These are phyloP conservation scores for Nitzschia sp. DNA, from an alignment of 108 stramenopile species.

Conservation along the genomic window DNA sequence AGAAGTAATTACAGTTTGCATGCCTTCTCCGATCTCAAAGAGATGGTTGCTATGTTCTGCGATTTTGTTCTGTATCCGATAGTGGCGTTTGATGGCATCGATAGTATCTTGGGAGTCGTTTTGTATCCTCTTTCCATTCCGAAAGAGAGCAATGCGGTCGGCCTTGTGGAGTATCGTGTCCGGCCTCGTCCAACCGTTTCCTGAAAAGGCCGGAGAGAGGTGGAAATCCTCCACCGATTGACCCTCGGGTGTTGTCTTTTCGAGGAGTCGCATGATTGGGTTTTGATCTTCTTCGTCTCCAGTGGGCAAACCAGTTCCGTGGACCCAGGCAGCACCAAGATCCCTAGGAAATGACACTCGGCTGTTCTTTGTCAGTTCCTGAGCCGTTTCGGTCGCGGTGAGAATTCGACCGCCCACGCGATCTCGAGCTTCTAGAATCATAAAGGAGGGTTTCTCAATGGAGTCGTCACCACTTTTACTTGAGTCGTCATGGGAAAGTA, in stretches of 20 bases:
- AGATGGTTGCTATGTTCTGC: constrained; percentile 13
- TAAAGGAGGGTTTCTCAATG: neutral
- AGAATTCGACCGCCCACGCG: constrained; percentile 56
- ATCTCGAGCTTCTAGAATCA: constrained; percentile 54
- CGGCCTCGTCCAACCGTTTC: constrained; percentile 60
- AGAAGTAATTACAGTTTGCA: constrained; percentile 26
- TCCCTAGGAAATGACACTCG: constrained; percentile 23
- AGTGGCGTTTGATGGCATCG: constrained; percentile 35
- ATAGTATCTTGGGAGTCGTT: constrained; percentile 9
- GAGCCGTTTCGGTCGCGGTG: constrained; percentile 20
- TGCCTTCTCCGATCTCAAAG: constrained; percentile 24
- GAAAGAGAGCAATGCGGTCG: constrained; percentile 27
- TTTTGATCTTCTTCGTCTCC: constrained; percentile 23
- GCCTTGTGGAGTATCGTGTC: constrained; percentile 30
- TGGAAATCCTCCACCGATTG: neutral
- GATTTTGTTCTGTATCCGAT: constrained; percentile 18
- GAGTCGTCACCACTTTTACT: neutral
- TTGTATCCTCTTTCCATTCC: constrained; percentile 12
- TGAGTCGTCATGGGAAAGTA: neutral
- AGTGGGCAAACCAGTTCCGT: constrained; percentile 32
- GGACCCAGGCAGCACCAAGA: constrained; percentile 63
- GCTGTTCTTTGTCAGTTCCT: neutral
- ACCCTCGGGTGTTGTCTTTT: constrained; percentile 3
- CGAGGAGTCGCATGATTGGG: constrained; percentile 47
- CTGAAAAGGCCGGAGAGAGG: constrained; percentile 28